phyloP scores from a whole-genome alignment of 345 rosid species.

The Populus davidiana region DNA sequence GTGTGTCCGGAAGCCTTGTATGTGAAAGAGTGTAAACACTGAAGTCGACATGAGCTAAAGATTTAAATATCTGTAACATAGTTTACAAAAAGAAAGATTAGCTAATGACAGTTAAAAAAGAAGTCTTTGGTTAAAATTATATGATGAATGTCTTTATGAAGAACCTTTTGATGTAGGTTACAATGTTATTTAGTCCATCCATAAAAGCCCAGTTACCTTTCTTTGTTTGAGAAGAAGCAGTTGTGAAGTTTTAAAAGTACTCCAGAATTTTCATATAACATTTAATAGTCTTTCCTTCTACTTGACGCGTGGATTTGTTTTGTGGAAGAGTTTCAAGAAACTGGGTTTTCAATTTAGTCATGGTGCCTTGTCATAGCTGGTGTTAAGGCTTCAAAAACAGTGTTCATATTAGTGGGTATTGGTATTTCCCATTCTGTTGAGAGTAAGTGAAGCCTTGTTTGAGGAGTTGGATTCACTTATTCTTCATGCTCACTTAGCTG shows the following conservation, averaged over 20 bases:
- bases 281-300: not conserved
- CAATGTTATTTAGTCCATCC: not conserved
- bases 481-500: too few relatives aligned
- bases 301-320: not conserved
- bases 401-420: not conserved
- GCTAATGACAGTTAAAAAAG: not conserved
- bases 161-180: not conserved
- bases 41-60: not conserved
- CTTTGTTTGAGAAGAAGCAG: not conserved
- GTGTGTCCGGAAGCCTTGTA: not conserved
- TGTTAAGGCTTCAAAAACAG: not conserved
- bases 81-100: not conserved
- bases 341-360: not conserved
- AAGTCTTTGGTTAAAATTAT: not conserved
- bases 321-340: not conserved
- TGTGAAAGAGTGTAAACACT: not conserved
- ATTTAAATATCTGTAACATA: not conserved
- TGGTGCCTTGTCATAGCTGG: not conserved
- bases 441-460: not conserved
- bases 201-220: not conserved
- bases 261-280: not conserved
- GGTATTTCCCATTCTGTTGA: not conserved
- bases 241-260: not conserved
- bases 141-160: not conserved
- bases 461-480: not conserved